phyloP scores from a whole-genome alignment of 257 asterid genomes.

The Solanum peruvianum region DNA sequence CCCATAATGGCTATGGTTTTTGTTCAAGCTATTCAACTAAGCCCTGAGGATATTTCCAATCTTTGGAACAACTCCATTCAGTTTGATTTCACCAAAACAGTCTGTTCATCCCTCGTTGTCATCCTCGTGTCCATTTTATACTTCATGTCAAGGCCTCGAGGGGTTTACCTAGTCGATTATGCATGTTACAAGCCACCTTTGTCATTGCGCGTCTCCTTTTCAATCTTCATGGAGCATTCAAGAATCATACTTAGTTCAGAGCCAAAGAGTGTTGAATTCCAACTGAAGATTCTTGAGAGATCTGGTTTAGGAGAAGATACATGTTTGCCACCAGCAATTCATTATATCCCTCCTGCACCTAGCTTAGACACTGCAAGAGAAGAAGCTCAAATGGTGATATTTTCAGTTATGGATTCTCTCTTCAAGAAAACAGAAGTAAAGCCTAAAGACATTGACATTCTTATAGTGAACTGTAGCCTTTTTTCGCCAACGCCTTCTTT shows the following conservation, averaged over 20 bases:
- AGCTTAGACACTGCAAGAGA: constrained; percentile 19
- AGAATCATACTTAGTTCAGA: not conserved
- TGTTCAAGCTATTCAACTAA: not conserved
- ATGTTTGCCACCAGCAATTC: constrained; percentile 24
- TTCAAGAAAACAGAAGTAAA: constrained; percentile 24
- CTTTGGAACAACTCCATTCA: not conserved
- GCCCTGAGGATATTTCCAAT: not conserved
- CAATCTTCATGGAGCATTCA: constrained; percentile 18
- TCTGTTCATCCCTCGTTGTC: not conserved
- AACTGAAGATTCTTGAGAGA: constrained; percentile 17
- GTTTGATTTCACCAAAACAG: not conserved
- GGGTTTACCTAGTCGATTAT: constrained; percentile 11
- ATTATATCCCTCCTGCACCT: constrained; percentile 36
- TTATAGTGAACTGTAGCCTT: constrained; percentile 42
- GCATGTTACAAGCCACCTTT: constrained; percentile 19
- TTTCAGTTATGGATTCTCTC: constrained; percentile 41
- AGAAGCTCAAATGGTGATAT: constrained; percentile 43
- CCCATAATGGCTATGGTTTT: not conserved
- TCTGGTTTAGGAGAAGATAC: constrained; percentile 24
- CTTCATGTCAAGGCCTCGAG: constrained; percentile 13
- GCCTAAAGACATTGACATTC: constrained; percentile 32
- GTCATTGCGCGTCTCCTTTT: constrained; percentile 4
- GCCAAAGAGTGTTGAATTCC: constrained; percentile 17
- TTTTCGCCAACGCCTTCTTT: constrained; percentile 54
- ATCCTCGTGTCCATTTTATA: not conserved